Percentiles rank a stretch among this genome's conserved stretches.
Evolutionary conservation across 768 basidiomycete genomes (phyloP).

Genomic region (Lyophyllum shimeji): DNA sequence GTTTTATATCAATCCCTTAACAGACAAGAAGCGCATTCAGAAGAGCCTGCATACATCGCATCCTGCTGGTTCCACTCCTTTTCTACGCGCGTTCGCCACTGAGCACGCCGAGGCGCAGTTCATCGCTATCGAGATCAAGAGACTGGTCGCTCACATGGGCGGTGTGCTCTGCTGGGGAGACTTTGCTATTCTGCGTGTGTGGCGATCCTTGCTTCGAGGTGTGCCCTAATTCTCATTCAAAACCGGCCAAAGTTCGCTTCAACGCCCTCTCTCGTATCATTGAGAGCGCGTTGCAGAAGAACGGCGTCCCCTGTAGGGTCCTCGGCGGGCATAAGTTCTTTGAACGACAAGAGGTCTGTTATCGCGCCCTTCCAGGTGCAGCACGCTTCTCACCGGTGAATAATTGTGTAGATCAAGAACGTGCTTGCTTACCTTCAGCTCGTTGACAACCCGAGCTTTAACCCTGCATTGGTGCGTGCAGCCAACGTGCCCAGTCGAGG

Average conservation of each 20-base stretch:
- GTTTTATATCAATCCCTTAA: neutral
- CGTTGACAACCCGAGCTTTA: slow-evolving; percentile 67
- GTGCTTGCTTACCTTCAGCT: slow-evolving; percentile 81
- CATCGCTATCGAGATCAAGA: slow-evolving; percentile 77
- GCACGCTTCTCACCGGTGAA: slow-evolving; percentile 60
- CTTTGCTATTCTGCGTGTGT: slow-evolving; percentile 79
- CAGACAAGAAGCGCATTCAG: slow-evolving; percentile 73
- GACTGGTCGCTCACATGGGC: slow-evolving; percentile 72
- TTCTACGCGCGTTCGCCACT: slow-evolving; percentile 49
- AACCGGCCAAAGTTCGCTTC: slow-evolving; percentile 58
- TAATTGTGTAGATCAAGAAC: slow-evolving; percentile 64
- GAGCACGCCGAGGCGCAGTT: slow-evolving; percentile 67
- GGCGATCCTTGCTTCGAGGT: slow-evolving; percentile 3
- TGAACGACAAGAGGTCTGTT: slow-evolving; percentile 69
- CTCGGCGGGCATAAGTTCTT: slow-evolving; percentile 87
- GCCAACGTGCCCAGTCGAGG: slow-evolving; percentile 71
- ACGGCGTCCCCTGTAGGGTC: slow-evolving; percentile 75
- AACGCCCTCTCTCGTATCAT: slow-evolving; percentile 77
- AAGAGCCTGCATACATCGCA: slow-evolving; percentile 76
- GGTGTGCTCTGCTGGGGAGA: slow-evolving; percentile 72
- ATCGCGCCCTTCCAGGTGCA: slow-evolving; percentile 34
- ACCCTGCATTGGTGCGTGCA: slow-evolving; percentile 70
- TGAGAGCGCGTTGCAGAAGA: slow-evolving; percentile 74
- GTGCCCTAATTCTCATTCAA: neutral
- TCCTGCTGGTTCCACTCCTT: slow-evolving; percentile 57